A percentile compares a stretch with the other conserved stretches of the same genome.
phyloP scores from a whole-genome alignment of 2,329 filamentous ascomycete species.

The Periconia macrospinosa region DNA sequence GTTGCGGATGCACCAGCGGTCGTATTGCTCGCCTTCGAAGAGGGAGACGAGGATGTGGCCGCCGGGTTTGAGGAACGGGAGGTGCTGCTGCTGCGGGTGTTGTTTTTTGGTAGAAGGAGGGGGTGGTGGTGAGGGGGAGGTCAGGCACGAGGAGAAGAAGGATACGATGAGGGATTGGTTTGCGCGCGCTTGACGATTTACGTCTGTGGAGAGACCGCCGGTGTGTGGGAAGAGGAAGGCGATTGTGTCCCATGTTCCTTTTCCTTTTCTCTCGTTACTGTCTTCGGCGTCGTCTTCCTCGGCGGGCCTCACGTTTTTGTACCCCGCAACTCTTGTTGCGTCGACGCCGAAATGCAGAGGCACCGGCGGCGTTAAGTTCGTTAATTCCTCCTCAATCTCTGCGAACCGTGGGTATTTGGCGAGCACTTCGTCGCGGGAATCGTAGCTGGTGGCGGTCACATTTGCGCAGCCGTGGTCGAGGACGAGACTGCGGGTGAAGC shows the following conservation, averaged over 20 bases:
- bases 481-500: conserved; percentile 70
- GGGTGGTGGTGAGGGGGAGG: conserved; percentile 6
- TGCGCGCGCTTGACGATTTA: conserved; percentile 89
- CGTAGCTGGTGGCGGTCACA: conserved; percentile 71
- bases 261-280: conserved; percentile 9
- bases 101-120: background rate
- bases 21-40: conserved; percentile 94
- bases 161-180: conserved; percentile 56
- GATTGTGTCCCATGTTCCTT: conserved; percentile 68
- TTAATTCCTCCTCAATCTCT: conserved; percentile 34
- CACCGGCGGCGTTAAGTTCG: conserved; percentile 35
- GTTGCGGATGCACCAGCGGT: conserved; percentile 91
- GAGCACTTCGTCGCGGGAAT: conserved; percentile 61
- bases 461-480: conserved; percentile 66
- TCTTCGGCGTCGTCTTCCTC: conserved; percentile 20
- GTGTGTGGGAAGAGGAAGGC: conserved; percentile 98
- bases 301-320: conserved; percentile 27
- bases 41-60: conserved; percentile 77
- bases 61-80: conserved; percentile 51
- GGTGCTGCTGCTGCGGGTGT: no score
- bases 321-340: conserved; percentile 57
- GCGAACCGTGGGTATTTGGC: conserved; percentile 51
- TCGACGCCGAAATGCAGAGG: conserved; percentile 61
- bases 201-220: conserved; percentile 86
- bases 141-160: conserved; percentile 35